Evolutionary conservation across 352 stramenopile species (phyloP), one percentile per base, ranked within the genome.

Genomic region (Phytophthora rubi): DNA sequence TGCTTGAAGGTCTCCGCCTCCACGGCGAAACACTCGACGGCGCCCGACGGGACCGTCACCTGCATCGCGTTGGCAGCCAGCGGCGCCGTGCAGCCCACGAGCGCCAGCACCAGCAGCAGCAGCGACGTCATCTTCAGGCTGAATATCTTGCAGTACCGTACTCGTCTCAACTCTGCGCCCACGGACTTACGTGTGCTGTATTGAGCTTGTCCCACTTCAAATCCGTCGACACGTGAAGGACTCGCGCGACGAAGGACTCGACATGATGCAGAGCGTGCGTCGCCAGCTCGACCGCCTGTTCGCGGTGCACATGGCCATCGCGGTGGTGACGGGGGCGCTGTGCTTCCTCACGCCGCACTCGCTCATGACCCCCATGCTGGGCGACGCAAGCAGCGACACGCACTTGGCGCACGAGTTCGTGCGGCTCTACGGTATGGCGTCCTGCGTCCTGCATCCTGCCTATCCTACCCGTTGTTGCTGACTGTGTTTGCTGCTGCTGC

Each of bases 361-460:
- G 65, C 80, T 93, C 57, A 87, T 94, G 62, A 86, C 85, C 15
- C 85, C 84, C 7, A 83, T 93, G 42, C 84, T 96, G 18, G 82
- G 85, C n/a, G 78, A 86, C 48, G 71, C 77, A 55, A 92, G 76
- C 35, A 44, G 6, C 68, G 92, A 94, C 75, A 91, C 85, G 60
- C 89, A 96, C 66, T 78, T 96, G 62, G 89, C 84, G 42, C 89
- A 96, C 68, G 89, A 96, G 60, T 93, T 96, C 62, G 79, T 96
- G 42, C 83, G 89, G n/a, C 83, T 96, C 60, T 96, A 96, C 53
- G 86, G 87, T 92, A 52, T 56, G 71, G 59, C 12, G 12, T 53
- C 35, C 39, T 8, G 42, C 8, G 16, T 53, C 9, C 6, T 18
- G 18, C 6, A 10, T 49, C 4, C 37, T 58, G 18, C 10, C 37